A percentile compares a stretch with the other conserved stretches of the same genome.
phyloP scores from a whole-genome alignment of 2,329 filamentous ascomycete genomes.

The Sarocladiaceae sp. region DNA sequence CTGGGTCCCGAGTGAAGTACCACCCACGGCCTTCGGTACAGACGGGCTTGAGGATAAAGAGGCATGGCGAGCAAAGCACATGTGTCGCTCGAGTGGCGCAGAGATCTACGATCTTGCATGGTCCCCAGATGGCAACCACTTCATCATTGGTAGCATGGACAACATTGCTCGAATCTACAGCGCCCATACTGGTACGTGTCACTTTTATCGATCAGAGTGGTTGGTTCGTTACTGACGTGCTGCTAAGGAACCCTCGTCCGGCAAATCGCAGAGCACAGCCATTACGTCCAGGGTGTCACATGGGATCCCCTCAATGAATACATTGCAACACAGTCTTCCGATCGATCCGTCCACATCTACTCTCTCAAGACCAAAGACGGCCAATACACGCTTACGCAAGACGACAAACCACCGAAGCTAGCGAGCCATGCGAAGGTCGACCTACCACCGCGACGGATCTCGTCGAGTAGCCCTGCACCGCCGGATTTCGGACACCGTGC shows the following conservation, averaged over 20 bases:
- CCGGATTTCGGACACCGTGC: conserved; percentile 68
- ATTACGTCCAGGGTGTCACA: conserved; percentile 96
- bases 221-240: no score
- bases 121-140: conserved; percentile 94
- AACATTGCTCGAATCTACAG: conserved; percentile 98
- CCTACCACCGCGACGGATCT: conserved; percentile 82
- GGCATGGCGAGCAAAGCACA: conserved; percentile 93
- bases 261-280: conserved; percentile 94
- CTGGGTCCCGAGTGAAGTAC: conserved; percentile 83
- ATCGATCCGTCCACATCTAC: conserved; percentile 97
- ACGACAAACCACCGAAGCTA: conserved; percentile 69
- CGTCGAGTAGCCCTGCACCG: conserved; percentile 86
- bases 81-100: conserved; percentile 90
- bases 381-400: conserved; percentile 69
- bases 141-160: conserved; percentile 99
- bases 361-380: conserved; percentile 94
- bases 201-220: neutral
- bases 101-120: conserved; percentile 98
- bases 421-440: conserved; percentile 77
- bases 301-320: conserved; percentile 99
- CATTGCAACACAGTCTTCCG: conserved; percentile 95
- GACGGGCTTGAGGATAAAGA: conserved; percentile 90
- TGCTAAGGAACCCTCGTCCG: conserved; percentile 60
- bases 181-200: conserved; percentile 70
- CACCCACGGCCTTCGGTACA: conserved; percentile 66